phyloP scores from a whole-genome alignment of 2,329 filamentous ascomycete species.

The Parastagonospora avenae region DNA sequence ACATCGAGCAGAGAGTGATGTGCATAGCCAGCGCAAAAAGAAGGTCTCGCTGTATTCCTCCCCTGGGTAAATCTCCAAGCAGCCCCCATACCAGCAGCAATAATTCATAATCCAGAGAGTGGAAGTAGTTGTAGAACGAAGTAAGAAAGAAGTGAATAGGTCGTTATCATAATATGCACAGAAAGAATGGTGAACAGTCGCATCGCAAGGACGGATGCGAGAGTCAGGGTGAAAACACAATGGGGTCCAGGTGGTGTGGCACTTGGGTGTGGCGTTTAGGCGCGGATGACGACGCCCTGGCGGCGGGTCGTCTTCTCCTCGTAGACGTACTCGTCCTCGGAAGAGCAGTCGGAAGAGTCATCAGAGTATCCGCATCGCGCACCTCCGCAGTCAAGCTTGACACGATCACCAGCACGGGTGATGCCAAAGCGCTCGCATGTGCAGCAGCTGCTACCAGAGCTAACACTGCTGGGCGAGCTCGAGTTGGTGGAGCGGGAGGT shows the following conservation, averaged over 20 bases:
- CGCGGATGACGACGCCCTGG: conserved; percentile 53
- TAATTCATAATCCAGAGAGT: conserved; percentile 9
- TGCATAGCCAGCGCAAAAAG: conserved; percentile 11
- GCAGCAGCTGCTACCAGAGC: conserved; percentile 65
- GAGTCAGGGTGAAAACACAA: conserved; percentile 9
- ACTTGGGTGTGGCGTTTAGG: conserved; percentile 18
- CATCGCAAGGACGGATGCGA: not conserved
- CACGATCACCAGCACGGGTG: conserved; percentile 87
- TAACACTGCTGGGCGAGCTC: conserved; percentile 69
- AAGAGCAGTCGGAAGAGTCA: conserved; percentile 72
- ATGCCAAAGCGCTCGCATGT: conserved; percentile 97
- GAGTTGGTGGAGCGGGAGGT: conserved; percentile 71
- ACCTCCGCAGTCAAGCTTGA: conserved; percentile 96
- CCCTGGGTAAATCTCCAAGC: conserved; percentile 3
- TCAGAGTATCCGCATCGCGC: conserved; percentile 82
- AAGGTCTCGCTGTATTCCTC: conserved; percentile 8
- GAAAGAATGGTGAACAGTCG: conserved; percentile 20
- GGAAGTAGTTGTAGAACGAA: conserved; percentile 8
- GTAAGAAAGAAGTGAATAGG: conserved; percentile 18
- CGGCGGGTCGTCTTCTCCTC: conserved; percentile 55
- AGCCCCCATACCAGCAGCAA: conserved; percentile 27
- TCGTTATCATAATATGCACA: conserved; percentile 39
- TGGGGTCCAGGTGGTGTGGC: conserved; percentile 10
- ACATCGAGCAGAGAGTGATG: conserved; percentile 12
- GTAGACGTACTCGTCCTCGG: conserved; percentile 65